Evolutionary conservation across 2,329 filamentous ascomycete species (phyloP), one percentile per base, ranked within the genome.

Genomic region (Aspergillus sp.): DNA sequence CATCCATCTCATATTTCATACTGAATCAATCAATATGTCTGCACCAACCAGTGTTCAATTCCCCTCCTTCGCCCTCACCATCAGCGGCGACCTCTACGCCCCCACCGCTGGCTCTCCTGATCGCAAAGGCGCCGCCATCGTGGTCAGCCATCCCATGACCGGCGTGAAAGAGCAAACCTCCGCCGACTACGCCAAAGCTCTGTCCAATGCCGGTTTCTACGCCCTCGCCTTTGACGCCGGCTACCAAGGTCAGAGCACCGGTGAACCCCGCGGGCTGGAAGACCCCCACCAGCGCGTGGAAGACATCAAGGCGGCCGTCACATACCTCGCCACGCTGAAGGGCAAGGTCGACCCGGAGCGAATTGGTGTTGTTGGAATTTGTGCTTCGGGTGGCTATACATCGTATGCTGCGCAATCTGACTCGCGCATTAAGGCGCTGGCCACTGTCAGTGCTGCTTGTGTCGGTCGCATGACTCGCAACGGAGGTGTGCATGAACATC

Each of bases 281-380:
- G 60, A 70, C 42, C 66, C 68, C 27, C 32, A 41, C 4, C 59
- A 65, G 41, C 58, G 67, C 7, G 64, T 62, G 12, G 62, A 67
- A 36, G 69, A 72, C 40, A 49, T 62, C 43, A 60, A 57, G 19
- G 41, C 50, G 27, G 69, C 63, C 7, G 65, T 70, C 6, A 61
- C 56, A 28, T 71, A 64, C 47, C 56, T 58, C 4, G 30, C 43
- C 5, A 38, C 30, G 39, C 50, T 11, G 38, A 52, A 31, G 11
- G 33, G 27, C 5, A 49, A 51, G 10, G 60, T 71, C 11, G 59
- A 69, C 36, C 40, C 49, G 0, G 46, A 60, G 3, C 50, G 51
- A 9, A 71, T 72, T 34, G 68, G 60, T 1, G 58, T 62, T 1
- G 46, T 72, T 1, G 69, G 69, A 1, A 66, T 72, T 34, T 71